phyloP scores from a whole-genome alignment of 2,329 filamentous ascomycete species.

The Epichloe brachyelytri region DNA sequence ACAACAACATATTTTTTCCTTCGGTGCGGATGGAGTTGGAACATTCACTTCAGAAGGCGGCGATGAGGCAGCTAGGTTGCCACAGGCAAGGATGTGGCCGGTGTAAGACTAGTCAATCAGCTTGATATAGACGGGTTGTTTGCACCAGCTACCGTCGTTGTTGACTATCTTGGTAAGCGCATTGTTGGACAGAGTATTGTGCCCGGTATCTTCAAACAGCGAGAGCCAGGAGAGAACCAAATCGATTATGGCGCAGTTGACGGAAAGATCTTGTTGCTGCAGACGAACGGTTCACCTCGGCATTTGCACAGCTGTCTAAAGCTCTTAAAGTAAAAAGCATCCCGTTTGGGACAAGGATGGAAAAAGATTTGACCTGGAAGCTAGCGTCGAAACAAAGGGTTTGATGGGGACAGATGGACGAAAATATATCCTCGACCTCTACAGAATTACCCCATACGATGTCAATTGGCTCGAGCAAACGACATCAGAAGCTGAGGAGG shows the following conservation, averaged over 20 bases:
- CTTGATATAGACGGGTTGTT: conserved; percentile 90
- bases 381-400: conserved; percentile 95
- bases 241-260: conserved; percentile 98
- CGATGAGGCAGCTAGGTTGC: conserved; percentile 93
- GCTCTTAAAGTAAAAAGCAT: conserved; percentile 87
- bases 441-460: conserved; percentile 86
- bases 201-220: conserved; percentile 97
- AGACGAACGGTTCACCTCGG: conserved; percentile 69
- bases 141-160: conserved; percentile 88
- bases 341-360: conserved; percentile 96
- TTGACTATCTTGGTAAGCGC: conserved; percentile 94
- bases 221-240: conserved; percentile 93
- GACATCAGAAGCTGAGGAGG: conserved; percentile 31
- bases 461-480: conserved; percentile 79
- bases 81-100: conserved; percentile 90
- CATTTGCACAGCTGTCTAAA: conserved; percentile 86
- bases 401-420: conserved; percentile 92
- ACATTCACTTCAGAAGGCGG: conserved; percentile 95
- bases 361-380: conserved; percentile 80
- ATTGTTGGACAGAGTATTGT: conserved; percentile 97
- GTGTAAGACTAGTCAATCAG: conserved; percentile 91
- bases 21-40: conserved; percentile 91
- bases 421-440: conserved; percentile 95
- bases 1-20: conserved; percentile 99
- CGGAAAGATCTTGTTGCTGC: conserved; percentile 91